Base-by-base conservation (phyloP, 805 yeast genomes). In the Starmerella davenportii region DNA sequence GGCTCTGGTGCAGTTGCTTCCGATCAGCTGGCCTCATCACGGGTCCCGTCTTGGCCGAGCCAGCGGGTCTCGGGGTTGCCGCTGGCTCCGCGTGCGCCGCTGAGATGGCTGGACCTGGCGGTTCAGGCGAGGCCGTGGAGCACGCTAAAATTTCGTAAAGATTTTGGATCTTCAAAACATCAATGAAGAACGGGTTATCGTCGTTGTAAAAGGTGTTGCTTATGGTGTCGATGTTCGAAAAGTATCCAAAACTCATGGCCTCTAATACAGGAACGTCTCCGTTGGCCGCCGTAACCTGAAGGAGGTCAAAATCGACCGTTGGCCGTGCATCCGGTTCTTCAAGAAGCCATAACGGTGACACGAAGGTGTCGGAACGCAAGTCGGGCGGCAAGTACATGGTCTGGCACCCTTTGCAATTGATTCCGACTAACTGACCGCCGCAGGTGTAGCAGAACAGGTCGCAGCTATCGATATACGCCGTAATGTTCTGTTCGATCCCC, bases 301-400 rank as follows among this genome's bases (percentile, higher is more conserved):
- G 31, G 19, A 51, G 35, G 7, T 41, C 47, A 8, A 48, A 15
- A 23, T 51, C 54, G 4, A 51, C 35, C 11, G 38, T 19, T 8
- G 33, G 38, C 33, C 23, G 34, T 18, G 38, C 20, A 2, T 25
- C 42, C 9, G 18, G 38, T 18, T 24, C 37, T 20, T 31, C 38
- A 13, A 32, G 35, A 16, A 37, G 18, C 5, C 36, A 34, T 3
- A 38, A 23, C n/a, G 17, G 29, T 3, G 41, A 34, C 1, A 27
- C 24, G 25, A 32, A 7, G 3, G 34, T 35, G 30, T 15, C 33
- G 7, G 37, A 20, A 34, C 20, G 30, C 31, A 40, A 43, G 4
- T 44, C 40, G 13, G 47, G 47, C 8, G 48, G 48, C 14, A 43
- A 20, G 34, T 51, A 49, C 5, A 42, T 32, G 2, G 54, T 51